Evolutionary conservation across 164 flowering plant species (phyloP), one percentile per base, ranked within the genome.

Genomic region (Chimonanthus praecox): DNA sequence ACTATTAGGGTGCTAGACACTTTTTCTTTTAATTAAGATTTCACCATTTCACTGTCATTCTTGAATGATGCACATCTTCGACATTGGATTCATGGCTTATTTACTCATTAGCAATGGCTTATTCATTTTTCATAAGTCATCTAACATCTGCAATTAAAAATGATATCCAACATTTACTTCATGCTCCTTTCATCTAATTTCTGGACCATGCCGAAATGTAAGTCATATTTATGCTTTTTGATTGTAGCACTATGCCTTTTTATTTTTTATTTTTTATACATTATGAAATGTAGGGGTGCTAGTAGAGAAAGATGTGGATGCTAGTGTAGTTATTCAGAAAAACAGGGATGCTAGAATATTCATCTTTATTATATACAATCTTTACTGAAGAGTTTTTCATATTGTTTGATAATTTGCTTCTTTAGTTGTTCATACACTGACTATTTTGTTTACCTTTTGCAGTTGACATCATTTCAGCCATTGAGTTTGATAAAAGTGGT

Each of bases 401-500:
- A 43, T 64, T 46, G 16, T 51, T 51, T 51, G 58, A 10, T 11
- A 44, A 65, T 65, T 65, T 10, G 47, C 68, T 65, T 65, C 58
- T 51, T 10, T 16, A 7, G 33, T 16, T 62, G 20, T 62, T 62
- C 65, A 45, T 47, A 43, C 44, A 10, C 16, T 65, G 47, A 10
- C 49, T 65, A 47, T 15, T 16, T 15, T 44, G 43, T 33, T 65
- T 11, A 20, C 65, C 13, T 45, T 72, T 71, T 87, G 84, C 91
- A 95, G 99, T 95, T 81, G 99, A 95, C 78, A 90, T 95, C 11
- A 95, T 95, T 71, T 95, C 99, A 48, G 97, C 99, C 15, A 93
- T 93, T 79, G 99, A 95, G 85, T 95, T 95, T 80, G 99, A 95
- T 83, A 95, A 89, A 89, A 80, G 84, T 85, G 99, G 99, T 66